These are phyloP conservation scores for Scenedesmus sp. DNA, from an alignment of 163 green algal genomes.

Conservation along the genomic window DNA sequence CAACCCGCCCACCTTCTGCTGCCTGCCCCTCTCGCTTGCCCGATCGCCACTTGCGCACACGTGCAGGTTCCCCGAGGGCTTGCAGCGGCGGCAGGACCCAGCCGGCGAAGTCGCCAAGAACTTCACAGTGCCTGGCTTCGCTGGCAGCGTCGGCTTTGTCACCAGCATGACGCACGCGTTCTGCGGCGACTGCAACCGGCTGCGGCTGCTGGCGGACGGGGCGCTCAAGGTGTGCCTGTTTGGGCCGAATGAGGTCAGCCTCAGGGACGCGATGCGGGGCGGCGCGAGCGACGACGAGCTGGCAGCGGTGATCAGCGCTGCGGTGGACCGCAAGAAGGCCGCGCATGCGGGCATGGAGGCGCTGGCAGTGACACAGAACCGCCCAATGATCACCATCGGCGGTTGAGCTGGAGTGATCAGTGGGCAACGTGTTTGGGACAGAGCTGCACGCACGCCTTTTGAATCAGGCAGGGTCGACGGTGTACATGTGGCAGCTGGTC, in stretches of 20 bases:
- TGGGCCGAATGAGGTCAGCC: conserved; percentile 91
- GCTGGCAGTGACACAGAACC: conserved; percentile 88
- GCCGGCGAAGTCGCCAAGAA: conserved; percentile 96
- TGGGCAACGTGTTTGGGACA: too few relatives aligned
- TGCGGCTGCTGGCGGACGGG: conserved; percentile 97
- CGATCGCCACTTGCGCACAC: not conserved
- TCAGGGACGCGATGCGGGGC: conserved; percentile 93
- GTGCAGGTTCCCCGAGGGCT: conserved; percentile 59
- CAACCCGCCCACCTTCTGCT: not conserved
- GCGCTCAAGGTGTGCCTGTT: conserved; percentile 99
- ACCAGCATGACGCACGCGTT: conserved; percentile 98
- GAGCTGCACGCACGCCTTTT: too few relatives aligned
- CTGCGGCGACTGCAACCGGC: conserved; percentile 93
- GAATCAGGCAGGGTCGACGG: too few relatives aligned
- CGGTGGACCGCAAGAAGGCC: conserved; percentile 94
- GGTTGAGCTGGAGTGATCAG: conserved; percentile 81
- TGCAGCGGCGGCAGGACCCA: conserved; percentile 75
- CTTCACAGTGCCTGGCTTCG: conserved; percentile 86
- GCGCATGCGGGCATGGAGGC: conserved; percentile 96
- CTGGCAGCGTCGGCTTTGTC: conserved; percentile 96
- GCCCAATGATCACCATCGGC: conserved; percentile 98
- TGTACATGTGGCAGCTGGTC: not conserved
- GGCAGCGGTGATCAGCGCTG: conserved; percentile 84
- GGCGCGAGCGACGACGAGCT: conserved; percentile 91
- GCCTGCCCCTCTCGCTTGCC: not conserved